Base-by-base conservation (phyloP, 2,329 filamentous ascomycete genomes). In the Fusarium sp. region DNA sequence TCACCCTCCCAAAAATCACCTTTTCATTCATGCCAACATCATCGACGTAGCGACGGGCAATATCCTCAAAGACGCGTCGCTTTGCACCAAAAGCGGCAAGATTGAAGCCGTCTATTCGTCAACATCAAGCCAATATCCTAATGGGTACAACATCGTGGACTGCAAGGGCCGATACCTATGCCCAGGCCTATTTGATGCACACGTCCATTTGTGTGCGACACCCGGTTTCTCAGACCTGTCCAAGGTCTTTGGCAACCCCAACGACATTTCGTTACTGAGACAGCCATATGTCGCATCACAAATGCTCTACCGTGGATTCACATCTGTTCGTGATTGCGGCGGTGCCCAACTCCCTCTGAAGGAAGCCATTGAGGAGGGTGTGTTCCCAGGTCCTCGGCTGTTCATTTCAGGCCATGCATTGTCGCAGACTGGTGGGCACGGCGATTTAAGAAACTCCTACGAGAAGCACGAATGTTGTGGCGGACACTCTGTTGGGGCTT, bases 401-500 rank as follows among this genome's bases (percentile, higher is more conserved):
- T 89, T 89, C 76, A 86, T 88, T 41, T 80, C 86, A 1, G 85
- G 85, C 2, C 82, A 85, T 45, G 87, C 84, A 0, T 81, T 90
- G 3, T 85, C 83, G 3, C 88, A 90, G 73, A 87, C 86, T 0
- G 88, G 88, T 2, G 88, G 89, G 0, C 88, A 90, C 66, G 87
- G 83, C 5, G 88, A 90, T 69, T 73, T 83, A 23, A 80, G 83
- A 4, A 78, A 81, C 0, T 75, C 81, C 6, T 84, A 88, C 52
- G 61, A 69, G 69, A 56, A 66, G 27, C 54, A 45, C 2, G 64
- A 68, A 11, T 88, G 86, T 75, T 89, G 87, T 70, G 83, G 83
- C 1, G 83, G 85, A 14, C 57, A 69, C 6, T 40, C 48, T 18
- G 12, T 52, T 12, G 53, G 49, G 2, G 53, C 40, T 4, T 73